phyloP scores from a whole-genome alignment of 164 flowering plant genomes.

The Saururus chinensis region DNA sequence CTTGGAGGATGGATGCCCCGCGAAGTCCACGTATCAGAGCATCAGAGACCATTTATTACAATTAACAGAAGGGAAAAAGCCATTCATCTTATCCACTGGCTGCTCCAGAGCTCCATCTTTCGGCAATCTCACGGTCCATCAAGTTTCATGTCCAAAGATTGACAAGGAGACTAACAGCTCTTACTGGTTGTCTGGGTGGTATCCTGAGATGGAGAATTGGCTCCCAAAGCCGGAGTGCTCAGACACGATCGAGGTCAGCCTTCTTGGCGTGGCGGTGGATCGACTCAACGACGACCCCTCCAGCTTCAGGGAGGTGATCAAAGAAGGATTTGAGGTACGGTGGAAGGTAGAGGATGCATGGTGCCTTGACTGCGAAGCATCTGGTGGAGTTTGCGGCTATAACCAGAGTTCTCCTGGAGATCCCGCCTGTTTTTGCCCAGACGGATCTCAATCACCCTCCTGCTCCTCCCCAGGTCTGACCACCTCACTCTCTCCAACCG shows the following conservation, averaged over 20 bases:
- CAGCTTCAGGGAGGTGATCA: background rate
- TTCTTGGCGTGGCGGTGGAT: background rate
- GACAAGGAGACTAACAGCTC: background rate
- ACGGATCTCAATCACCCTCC: background rate
- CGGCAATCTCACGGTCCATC: background rate
- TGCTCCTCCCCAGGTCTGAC: background rate
- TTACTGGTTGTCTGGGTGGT: too few species aligned
- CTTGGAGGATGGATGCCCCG: background rate
- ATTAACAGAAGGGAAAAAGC: background rate
- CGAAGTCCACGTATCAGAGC: background rate
- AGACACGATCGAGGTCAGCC: background rate
- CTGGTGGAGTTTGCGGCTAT: background rate
- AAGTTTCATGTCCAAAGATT: background rate
- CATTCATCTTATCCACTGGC: background rate
- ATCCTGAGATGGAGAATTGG: background rate
- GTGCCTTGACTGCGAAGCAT: background rate
- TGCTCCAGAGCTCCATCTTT: background rate
- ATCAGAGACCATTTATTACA: background rate
- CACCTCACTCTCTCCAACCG: background rate
- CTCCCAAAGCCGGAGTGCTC: too few species aligned
- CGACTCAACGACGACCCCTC: background rate
- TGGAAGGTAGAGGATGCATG: background rate
- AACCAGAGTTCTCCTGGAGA: background rate
- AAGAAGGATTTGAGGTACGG: background rate
- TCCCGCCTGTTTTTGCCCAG: background rate